Base-by-base conservation (phyloP, 1,139 yeast species). In the Suhomyces guaymorum region DNA sequence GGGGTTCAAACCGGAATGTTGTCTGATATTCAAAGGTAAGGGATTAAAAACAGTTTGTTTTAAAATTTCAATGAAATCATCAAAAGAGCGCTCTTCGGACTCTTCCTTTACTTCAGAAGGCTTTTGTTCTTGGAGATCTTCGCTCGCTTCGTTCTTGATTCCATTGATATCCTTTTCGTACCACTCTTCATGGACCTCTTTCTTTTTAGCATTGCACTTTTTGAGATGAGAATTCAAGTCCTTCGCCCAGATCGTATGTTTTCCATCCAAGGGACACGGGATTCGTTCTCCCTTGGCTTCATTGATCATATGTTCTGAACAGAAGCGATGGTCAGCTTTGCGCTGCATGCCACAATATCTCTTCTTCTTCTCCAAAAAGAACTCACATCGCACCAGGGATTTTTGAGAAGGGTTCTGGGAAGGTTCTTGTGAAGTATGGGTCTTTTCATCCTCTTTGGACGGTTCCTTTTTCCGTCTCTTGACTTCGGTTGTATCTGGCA, bases 251-350 rank as follows among this genome's bases (percentile, higher is more conserved):
- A 89, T 79, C 0, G 84, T 73, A 55, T 89, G 97, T 5, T 75
- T 69, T 0, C 82, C 78, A 52, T 88, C 95, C 21, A 82, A 54
- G 0, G 96, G 90, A 57, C 97, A 89, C 4, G 82, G 78, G 0
- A 89, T 70, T 42, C 96, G 61, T 20, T 61, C 35, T 9, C 22
- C 30, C 9, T 17, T 28, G 6, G 38, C 32, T 22, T 39, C 48
- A 11, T 43, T 42, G 12, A 52, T 56, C 56, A 69, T 43, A 54
- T 85, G 95, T 47, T 82, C 84, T 4, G 84, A 76, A 54, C 95
- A 85, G 50, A 55, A 82, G 34, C 59, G 58, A 19, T 68, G 70
- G 20, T 61, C 73, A 11, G 63, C 56, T 40, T 74, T 71, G 26
- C 84, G 63, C 38, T 80, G 80, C 75, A 83, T 71, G 8, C 80